Conservation (phyloP, 2,329 filamentous ascomycete species). For the Ophiognomonia clavigignenti-juglandacearum region DNA sequence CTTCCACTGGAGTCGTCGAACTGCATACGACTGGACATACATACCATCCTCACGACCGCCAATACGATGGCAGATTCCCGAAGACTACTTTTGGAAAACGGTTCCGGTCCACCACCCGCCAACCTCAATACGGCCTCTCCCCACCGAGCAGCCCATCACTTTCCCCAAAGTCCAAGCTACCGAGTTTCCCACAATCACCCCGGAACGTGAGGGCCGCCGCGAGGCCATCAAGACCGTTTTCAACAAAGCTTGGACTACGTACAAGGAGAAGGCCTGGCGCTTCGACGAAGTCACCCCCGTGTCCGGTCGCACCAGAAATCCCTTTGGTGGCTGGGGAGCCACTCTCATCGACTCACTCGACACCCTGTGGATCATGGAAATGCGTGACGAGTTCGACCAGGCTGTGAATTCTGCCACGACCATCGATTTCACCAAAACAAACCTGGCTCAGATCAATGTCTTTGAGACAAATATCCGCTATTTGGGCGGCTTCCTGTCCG, state of each 20-base stretch:
- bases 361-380: slow-evolving; percentile 15
- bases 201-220: slow-evolving; percentile 2
- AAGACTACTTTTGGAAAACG: slow-evolving; percentile 14
- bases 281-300: slow-evolving; percentile 11
- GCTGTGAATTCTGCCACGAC: slow-evolving; percentile 5
- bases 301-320: slow-evolving; percentile 2
- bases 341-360: slow-evolving; percentile 16
- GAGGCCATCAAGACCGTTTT: slow-evolving; percentile 14
- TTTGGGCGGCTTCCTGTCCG: slow-evolving; percentile 13
- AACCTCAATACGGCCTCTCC: slow-evolving; percentile 2
- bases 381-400: slow-evolving; percentile 11
- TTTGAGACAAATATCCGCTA: slow-evolving; percentile 31
- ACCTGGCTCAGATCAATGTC: slow-evolving; percentile 8
- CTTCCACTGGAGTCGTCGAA: neutral
- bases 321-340: slow-evolving; percentile 15
- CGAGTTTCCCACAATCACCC: slow-evolving; percentile 3
- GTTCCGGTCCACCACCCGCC: slow-evolving; percentile 8
- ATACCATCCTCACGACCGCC: neutral
- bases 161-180: slow-evolving; percentile 11
- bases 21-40: neutral
- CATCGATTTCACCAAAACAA: slow-evolving; percentile 12
- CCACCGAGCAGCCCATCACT: neutral
- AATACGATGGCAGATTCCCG: slow-evolving; percentile 3
- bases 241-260: slow-evolving; percentile 8
- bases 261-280: slow-evolving; percentile 10